phyloP scores from a whole-genome alignment of 768 basidiomycete genomes.

The Peribolospora kevripleyi region DNA sequence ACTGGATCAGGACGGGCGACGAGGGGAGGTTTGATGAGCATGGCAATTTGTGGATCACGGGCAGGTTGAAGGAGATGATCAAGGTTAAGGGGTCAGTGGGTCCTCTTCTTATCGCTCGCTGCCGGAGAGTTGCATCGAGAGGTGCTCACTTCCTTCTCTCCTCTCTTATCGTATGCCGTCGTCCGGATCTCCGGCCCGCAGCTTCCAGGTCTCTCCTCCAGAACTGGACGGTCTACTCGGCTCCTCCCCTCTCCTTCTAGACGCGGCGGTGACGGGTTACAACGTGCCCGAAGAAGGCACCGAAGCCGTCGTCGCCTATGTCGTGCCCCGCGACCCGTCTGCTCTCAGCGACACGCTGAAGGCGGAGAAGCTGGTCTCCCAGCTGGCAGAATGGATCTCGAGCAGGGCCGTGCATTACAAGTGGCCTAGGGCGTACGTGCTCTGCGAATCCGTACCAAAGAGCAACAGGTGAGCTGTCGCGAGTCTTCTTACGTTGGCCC shows the following conservation, averaged over 20 bases:
- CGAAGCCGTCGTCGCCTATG: conserved; percentile 13
- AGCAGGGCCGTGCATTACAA: conserved; percentile 14
- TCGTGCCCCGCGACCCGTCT: conserved; percentile 12
- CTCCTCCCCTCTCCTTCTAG: conserved; percentile 10
- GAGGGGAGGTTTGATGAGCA: conserved; percentile 12
- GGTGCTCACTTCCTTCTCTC: neutral
- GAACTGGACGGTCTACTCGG: conserved; percentile 15
- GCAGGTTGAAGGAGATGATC: conserved; percentile 14
- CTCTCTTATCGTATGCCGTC: neutral
- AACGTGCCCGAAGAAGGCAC: conserved; percentile 10
- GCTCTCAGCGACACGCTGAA: conserved; percentile 3
- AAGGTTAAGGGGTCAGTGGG: conserved; percentile 14
- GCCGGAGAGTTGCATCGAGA: neutral
- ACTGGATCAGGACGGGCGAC: conserved; percentile 15
- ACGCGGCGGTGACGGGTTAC: conserved; percentile 10
- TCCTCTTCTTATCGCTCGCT: neutral
- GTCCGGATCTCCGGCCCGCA: neutral
- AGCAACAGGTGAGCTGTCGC: too few relatives aligned
- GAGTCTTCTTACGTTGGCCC: neutral
- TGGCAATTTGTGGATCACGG: conserved; percentile 8
- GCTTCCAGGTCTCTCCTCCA: conserved; percentile 15
- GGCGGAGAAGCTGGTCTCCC: conserved; percentile 7
- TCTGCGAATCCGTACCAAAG: neutral
- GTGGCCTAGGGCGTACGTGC: neutral
- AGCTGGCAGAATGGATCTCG: conserved; percentile 10